These are phyloP conservation scores for Besnoitia besnoiti DNA, from an alignment of 169 alveolate genomes.

Conservation along the genomic window DNA sequence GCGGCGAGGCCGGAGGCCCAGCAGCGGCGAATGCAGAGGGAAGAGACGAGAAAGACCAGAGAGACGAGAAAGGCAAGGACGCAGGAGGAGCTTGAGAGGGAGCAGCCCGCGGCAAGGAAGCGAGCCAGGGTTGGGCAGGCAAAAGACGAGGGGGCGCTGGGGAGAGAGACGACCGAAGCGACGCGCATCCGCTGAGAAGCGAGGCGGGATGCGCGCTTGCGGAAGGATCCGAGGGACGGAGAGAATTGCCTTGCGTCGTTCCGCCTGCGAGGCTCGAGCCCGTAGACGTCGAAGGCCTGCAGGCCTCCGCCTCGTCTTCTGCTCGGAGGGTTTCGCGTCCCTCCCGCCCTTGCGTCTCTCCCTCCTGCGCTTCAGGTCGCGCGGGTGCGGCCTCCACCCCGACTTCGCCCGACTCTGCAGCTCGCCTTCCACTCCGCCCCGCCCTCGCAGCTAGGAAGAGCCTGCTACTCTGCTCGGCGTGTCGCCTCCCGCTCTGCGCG, in stretches of 20 bases:
- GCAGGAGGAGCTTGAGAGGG: no score
- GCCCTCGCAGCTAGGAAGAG: no score
- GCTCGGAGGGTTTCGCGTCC: no score
- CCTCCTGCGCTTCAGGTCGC: no score
- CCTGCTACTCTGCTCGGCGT: no score
- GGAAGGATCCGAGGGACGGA: not conserved
- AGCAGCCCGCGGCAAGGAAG: not conserved
- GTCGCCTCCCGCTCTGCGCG: no score
- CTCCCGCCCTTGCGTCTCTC: no score
- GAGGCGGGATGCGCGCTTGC: no score
- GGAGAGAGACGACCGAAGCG: not conserved
- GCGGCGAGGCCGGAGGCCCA: not conserved
- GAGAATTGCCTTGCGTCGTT: not conserved
- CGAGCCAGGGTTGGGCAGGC: not conserved
- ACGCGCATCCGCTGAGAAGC: not conserved
- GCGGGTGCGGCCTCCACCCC: no score
- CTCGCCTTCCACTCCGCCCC: no score
- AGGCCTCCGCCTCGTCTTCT: no score
- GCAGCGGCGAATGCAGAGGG: not conserved
- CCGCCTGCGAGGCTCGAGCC: not conserved
- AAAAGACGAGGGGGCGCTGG: not conserved
- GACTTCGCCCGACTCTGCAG: no score
- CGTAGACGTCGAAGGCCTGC: not conserved
- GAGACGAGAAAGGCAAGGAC: not conserved
- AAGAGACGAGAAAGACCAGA: not conserved